These are phyloP conservation scores for Kodamaea fukazawae DNA, from an alignment of 805 yeast genomes.

Conservation along the genomic window DNA sequence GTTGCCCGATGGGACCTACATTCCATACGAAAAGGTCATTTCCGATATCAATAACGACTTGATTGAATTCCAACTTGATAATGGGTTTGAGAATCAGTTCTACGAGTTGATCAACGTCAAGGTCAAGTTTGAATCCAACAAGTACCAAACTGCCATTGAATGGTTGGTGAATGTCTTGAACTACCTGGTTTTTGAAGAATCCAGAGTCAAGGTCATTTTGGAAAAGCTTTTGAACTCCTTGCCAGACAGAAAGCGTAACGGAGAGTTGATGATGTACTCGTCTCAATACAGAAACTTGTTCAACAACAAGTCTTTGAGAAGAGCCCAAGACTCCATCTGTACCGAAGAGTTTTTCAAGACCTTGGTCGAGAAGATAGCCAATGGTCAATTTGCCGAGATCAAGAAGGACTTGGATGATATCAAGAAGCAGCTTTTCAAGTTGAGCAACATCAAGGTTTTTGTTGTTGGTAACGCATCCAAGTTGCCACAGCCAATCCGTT, in stretches of 20 bases:
- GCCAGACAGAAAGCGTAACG: slow-evolving; percentile 63
- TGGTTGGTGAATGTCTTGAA: slow-evolving; percentile 73
- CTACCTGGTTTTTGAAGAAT: slow-evolving; percentile 66
- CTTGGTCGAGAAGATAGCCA: slow-evolving; percentile 45
- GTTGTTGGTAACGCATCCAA: slow-evolving; percentile 65
- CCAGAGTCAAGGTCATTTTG: slow-evolving; percentile 63
- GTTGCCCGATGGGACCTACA: slow-evolving; percentile 54
- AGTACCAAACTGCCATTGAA: slow-evolving; percentile 65
- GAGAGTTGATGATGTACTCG: slow-evolving; percentile 63
- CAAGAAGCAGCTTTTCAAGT: slow-evolving; percentile 50
- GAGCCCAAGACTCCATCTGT: slow-evolving; percentile 61
- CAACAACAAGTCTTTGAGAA: slow-evolving; percentile 59
- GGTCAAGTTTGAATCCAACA: slow-evolving; percentile 56
- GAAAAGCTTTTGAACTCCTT: slow-evolving; percentile 59
- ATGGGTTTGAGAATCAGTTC: slow-evolving; percentile 58
- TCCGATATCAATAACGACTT: slow-evolving; percentile 71
- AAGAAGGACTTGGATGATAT: slow-evolving; percentile 50
- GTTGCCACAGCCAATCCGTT: slow-evolving; percentile 52
- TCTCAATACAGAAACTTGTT: slow-evolving; percentile 53
- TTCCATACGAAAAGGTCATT: slow-evolving; percentile 76
- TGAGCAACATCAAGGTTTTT: slow-evolving; percentile 62
- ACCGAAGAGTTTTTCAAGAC: slow-evolving; percentile 57
- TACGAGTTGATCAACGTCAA: slow-evolving; percentile 64
- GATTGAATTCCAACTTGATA: slow-evolving; percentile 52
- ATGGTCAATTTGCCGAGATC: slow-evolving; percentile 51